Evolutionary conservation across 176 grass and related monocot species (phyloP).

Genomic region (Bonia amplexicaulis): DNA sequence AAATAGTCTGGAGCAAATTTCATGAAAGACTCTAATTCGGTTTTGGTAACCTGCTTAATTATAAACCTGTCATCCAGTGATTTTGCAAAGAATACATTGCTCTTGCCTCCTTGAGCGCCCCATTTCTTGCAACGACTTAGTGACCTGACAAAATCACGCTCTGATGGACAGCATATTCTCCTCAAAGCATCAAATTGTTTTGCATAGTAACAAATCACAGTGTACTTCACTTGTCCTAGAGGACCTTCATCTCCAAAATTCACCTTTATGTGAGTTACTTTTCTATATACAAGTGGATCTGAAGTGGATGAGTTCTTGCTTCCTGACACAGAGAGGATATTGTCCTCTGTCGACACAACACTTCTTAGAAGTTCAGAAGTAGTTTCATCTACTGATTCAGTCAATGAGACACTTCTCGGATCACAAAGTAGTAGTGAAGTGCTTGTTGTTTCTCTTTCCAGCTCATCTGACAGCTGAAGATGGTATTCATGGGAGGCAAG

Average conservation of each 20-base stretch:
- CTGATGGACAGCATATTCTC: slow-evolving; percentile 86
- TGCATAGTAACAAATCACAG: slow-evolving; percentile 89
- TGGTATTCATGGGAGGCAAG: slow-evolving; percentile 80
- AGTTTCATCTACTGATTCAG: slow-evolving; percentile 61
- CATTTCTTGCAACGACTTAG: slow-evolving; percentile 98
- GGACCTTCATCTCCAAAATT: slow-evolving; percentile 84
- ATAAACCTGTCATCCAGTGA: slow-evolving; percentile 96
- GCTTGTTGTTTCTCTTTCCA: slow-evolving; percentile 40
- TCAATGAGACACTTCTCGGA: slow-evolving; percentile 44
- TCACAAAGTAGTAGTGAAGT: slow-evolving; percentile 34
- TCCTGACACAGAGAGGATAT: slow-evolving; percentile 40
- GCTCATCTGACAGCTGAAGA: slow-evolving; percentile 68
- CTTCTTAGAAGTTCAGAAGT: slow-evolving; percentile 64
- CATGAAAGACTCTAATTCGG: slow-evolving; percentile 91
- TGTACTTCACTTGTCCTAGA: slow-evolving; percentile 72
- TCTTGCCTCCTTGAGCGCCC: slow-evolving; percentile 96
- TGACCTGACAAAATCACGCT: slow-evolving; percentile 93
- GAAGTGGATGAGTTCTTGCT: slow-evolving; percentile 36
- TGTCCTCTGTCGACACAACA: slow-evolving; percentile 49
- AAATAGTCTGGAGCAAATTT: slow-evolving; percentile 95
- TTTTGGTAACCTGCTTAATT: slow-evolving; percentile 94
- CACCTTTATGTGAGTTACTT: slow-evolving; percentile 73
- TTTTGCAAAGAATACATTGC: slow-evolving; percentile 99
- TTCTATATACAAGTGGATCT: slow-evolving; percentile 49
- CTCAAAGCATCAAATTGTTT: slow-evolving; percentile 78